A percentile compares a stretch with the other conserved stretches of the same genome.
Evolutionary conservation across 768 basidiomycete species (phyloP).

Genomic region (Kwoniella europaea): DNA sequence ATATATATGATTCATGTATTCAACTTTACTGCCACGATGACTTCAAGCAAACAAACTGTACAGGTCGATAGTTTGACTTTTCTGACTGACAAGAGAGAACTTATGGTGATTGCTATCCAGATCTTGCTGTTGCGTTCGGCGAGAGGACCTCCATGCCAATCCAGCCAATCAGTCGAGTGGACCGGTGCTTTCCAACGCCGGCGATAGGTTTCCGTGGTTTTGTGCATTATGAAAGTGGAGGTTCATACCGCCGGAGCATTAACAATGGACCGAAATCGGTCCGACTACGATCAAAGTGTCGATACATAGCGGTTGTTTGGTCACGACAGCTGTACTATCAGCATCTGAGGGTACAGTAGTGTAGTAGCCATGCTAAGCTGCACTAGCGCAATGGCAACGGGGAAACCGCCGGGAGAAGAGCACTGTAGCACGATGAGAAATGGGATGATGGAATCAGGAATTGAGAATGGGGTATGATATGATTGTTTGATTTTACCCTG

Average conservation of each 20-base stretch:
- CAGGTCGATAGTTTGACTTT: no score
- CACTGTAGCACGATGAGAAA: not conserved
- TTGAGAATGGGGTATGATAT: not conserved
- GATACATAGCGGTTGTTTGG: no score
- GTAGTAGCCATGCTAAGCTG: no score
- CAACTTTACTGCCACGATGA: no score
- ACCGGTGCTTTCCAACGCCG: not conserved
- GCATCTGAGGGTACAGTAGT: no score
- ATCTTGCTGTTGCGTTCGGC: no score
- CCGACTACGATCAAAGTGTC: not conserved
- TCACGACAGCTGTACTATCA: no score
- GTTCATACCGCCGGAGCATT: not conserved
- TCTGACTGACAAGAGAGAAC: no score
- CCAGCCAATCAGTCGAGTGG: not conserved
- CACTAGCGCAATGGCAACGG: not conserved
- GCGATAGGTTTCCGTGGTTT: not conserved
- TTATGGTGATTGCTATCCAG: not conserved
- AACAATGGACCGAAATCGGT: not conserved
- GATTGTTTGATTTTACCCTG: conserved; percentile 11
- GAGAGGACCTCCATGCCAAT: no score
- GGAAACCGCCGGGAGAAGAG: conserved; percentile 6
- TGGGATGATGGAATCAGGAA: no score
- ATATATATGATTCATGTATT: no score
- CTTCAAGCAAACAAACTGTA: no score
- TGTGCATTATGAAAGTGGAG: not conserved